Evolutionary conservation across 495 filamentous ascomycete genomes (phyloP).

Genomic region (Talaromyces borbonicus): DNA sequence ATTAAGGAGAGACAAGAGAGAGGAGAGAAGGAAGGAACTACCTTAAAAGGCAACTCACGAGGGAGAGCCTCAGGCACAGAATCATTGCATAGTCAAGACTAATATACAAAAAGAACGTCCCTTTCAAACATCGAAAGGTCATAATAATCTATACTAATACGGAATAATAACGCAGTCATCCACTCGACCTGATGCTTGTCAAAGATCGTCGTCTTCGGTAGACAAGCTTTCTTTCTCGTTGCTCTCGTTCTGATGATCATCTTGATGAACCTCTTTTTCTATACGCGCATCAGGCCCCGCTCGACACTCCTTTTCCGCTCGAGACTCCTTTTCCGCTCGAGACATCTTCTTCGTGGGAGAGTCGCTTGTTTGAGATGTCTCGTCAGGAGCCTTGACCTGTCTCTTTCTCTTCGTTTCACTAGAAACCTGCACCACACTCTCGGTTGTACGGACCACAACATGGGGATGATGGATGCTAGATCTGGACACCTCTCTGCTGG

Average conservation of each 20-base stretch:
- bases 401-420: conserved; percentile 11
- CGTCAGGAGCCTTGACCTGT: conserved; percentile 6
- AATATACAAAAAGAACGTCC: neutral
- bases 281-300: neutral
- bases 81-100: too few relatives aligned
- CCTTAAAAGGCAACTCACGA: too few relatives aligned
- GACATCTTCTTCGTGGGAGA: conserved; percentile 12
- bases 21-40: conserved; percentile 1
- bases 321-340: conserved; percentile 1
- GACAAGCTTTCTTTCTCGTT: neutral
- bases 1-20: neutral
- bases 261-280: neutral
- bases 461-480: conserved; percentile 12
- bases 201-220: neutral
- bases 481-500: conserved; percentile 9
- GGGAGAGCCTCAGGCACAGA: neutral
- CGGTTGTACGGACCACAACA: conserved; percentile 13
- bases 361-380: conserved; percentile 3
- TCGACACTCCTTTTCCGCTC: neutral
- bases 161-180: neutral
- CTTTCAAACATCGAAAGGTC: neutral
- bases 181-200: neutral
- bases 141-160: neutral
- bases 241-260: too few relatives aligned
- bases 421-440: conserved; percentile 13